Conservation (phyloP, 805 yeast genomes). For the Lipomyces mesembrius region DNA sequence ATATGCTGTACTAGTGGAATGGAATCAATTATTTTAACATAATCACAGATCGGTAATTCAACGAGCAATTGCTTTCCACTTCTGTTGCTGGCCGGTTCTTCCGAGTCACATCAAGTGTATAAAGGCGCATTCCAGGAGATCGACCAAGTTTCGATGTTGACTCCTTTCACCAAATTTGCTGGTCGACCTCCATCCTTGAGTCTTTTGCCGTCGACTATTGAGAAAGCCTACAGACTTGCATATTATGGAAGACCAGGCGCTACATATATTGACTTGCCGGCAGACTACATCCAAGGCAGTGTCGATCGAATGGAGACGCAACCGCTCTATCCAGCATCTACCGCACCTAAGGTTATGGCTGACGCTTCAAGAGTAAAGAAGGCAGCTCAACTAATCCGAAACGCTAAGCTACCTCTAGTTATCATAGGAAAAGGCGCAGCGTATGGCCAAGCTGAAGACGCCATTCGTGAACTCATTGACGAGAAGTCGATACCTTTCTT, state of each 20-base stretch:
- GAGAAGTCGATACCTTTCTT: conserved; percentile 58
- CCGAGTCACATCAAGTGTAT: conserved; percentile 53
- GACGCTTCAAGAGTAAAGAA: conserved; percentile 46
- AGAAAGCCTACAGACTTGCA: conserved; percentile 54
- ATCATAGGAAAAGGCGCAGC: conserved; percentile 73
- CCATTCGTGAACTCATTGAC: conserved; percentile 51
- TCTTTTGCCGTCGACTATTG: conserved; percentile 50
- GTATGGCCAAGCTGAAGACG: conserved; percentile 50
- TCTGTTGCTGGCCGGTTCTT: conserved; percentile 66
- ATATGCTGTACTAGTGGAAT: neutral
- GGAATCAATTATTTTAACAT: neutral
- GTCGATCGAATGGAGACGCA: conserved; percentile 19
- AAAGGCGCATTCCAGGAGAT: conserved; percentile 75
- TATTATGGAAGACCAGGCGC: conserved; percentile 63
- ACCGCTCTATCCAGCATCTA: conserved; percentile 9
- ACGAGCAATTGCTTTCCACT: conserved; percentile 67
- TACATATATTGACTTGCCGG: conserved; percentile 68
- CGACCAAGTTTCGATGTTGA: conserved; percentile 61
- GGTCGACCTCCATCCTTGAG: conserved; percentile 49
- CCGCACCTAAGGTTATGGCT: conserved; percentile 49
- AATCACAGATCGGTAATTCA: conserved; percentile 56
- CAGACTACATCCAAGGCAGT: conserved; percentile 55
- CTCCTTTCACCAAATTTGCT: conserved; percentile 57
- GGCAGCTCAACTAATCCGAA: conserved; percentile 47
- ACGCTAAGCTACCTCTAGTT: conserved; percentile 56